Conservation (phyloP, 768 basidiomycete species). For the Boletus subparvulus region DNA sequence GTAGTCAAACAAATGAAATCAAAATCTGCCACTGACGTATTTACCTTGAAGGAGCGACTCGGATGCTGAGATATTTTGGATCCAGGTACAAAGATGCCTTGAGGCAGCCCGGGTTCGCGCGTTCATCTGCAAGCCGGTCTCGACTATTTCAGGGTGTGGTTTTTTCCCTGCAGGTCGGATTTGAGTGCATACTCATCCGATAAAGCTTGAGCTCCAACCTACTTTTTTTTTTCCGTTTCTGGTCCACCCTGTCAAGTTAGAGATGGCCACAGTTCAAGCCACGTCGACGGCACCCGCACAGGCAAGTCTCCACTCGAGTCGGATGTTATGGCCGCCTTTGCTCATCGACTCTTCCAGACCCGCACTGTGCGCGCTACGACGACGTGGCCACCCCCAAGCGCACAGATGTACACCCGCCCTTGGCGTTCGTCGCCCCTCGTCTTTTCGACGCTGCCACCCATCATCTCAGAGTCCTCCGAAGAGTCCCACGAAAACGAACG, state of each 20-base stretch:
- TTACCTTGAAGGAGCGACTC: too few species aligned
- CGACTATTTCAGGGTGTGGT: constrained; percentile 5
- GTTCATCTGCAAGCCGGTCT: constrained; percentile 15
- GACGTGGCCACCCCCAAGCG: constrained; percentile 7
- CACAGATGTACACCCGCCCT: constrained; percentile 22
- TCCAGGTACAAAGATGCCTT: constrained; percentile 20
- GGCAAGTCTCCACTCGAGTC: constrained; percentile 6
- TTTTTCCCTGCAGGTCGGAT: constrained; percentile 10
- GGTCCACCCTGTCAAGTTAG: not conserved
- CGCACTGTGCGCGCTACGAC: constrained; percentile 16
- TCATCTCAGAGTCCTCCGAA: constrained; percentile 22
- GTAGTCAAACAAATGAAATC: not conserved
- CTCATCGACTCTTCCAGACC: constrained; percentile 5
- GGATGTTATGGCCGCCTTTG: not conserved
- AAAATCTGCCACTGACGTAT: too few species aligned
- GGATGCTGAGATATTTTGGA: not conserved
- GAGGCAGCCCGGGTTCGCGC: constrained; percentile 19
- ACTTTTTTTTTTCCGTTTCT: not conserved
- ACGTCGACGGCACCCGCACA: constrained; percentile 4
- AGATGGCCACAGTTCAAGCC: constrained; percentile 11
- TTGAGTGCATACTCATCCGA: constrained; percentile 7
- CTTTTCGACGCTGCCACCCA: constrained; percentile 27
- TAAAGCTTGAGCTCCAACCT: not conserved
- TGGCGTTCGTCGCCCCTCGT: constrained; percentile 32
- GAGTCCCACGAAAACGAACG: constrained; percentile 14